Base-by-base conservation (phyloP, 805 yeast genomes). In the Candida anglica region DNA sequence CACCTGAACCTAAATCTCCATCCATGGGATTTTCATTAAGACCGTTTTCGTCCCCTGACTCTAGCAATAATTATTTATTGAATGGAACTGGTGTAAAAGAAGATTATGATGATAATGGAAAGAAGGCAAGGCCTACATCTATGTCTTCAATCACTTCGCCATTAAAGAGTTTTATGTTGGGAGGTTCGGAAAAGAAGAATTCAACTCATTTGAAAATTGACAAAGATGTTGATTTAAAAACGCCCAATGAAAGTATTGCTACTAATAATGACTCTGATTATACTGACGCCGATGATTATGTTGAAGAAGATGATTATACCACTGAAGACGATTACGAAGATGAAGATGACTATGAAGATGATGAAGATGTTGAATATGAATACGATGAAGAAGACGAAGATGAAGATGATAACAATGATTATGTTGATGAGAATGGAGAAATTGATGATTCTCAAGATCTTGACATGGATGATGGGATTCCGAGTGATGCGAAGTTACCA, bases 101-200 rank as follows among this genome's bases (percentile, higher is more conserved):
- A 15, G 37, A 27, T 9, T 6, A 38, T 37, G 16, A 46, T 43
- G 14, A 44, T 38, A 9, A 47, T 41, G 15, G 32, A 28, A 32
- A 37, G 11, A 19, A 44, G 34, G 62, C 50, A 37, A 53, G 69
- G 29, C 69, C 69, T 2, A 43, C 41, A 1, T 59, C 69, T 1
- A 52, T 49, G 34, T 43, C 62, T 2, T 53, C 69, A 4, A 63
- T 63, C 39, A 47, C 68, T 0, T 63, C 69, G 6, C 71, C 71
- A 10, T 50, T 66, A 32, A 66, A 66, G 36, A 60, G 53, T 32
- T 66, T 66, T 41, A 65, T 60, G 71, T 47, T 47, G 41, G 63
- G 62, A 3, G 56, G 56, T 10, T 55, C 47, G 23, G 23, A 21
- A 11, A 11, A 9, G 11, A 21, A 21, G 23, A 28, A 15, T 4